Percentiles rank a stretch among this genome's conserved stretches.
Evolutionary conservation across 2,329 filamentous ascomycete species (phyloP).

Genomic region (Didymella glomerata): DNA sequence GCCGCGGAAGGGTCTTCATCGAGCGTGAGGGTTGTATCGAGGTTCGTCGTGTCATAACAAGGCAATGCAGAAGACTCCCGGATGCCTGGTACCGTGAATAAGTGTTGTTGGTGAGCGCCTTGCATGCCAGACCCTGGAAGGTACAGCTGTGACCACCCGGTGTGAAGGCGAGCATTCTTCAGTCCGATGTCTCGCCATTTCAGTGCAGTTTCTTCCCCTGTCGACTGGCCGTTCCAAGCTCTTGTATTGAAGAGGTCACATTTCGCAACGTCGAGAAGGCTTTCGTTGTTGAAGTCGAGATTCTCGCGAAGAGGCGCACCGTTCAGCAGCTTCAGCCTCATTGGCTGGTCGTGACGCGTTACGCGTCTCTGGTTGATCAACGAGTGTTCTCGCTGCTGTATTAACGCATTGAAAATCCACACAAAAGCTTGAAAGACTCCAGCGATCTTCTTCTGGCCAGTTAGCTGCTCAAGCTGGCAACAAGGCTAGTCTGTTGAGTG

Average conservation of each 20-base stretch:
- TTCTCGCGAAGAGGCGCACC: slow-evolving; percentile 67
- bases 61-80: slow-evolving; percentile 18
- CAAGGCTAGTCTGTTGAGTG: not conserved
- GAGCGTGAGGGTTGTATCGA: slow-evolving; percentile 39
- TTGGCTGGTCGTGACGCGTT: slow-evolving; percentile 23
- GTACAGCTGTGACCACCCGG: slow-evolving; percentile 47
- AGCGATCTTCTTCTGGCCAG: not conserved
- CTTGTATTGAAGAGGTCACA: slow-evolving; percentile 53
- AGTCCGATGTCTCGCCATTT: slow-evolving; percentile 44
- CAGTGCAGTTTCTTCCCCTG: slow-evolving; percentile 14
- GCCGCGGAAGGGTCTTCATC: slow-evolving; percentile 26
- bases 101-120: slow-evolving; percentile 17
- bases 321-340: slow-evolving; percentile 61
- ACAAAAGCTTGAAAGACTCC: not conserved
- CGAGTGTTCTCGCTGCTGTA: not conserved
- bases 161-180: slow-evolving; percentile 30
- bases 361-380: slow-evolving; percentile 1
- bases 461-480: not conserved
- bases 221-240: not conserved
- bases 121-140: slow-evolving; percentile 26
- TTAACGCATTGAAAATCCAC: not conserved
- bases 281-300: slow-evolving; percentile 63
- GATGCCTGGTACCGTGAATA: slow-evolving; percentile 30
- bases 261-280: slow-evolving; percentile 60
- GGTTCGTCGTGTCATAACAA: slow-evolving; percentile 31